Percentiles rank a stretch among this genome's conserved stretches.
phyloP scores from a whole-genome alignment of 2,329 filamentous ascomycete genomes.

The Sporothrix phasma region DNA sequence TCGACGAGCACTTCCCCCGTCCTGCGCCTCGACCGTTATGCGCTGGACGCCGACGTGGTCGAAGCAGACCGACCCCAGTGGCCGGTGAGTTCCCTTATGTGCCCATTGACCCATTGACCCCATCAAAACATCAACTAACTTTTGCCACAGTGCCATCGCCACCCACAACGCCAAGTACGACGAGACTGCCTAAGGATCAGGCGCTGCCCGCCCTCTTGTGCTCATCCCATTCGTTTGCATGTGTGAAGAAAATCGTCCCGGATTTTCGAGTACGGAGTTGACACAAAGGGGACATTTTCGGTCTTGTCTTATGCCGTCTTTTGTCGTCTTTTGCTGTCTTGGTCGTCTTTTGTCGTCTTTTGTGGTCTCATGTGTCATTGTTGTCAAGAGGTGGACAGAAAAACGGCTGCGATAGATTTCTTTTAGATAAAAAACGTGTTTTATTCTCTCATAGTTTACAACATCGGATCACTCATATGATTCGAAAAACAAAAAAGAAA shows the following conservation, averaged over 20 bases:
- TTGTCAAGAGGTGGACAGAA: not conserved
- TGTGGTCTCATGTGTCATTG: not conserved
- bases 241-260: not conserved
- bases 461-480: not conserved
- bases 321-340: not conserved
- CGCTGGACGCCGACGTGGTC: slow-evolving; percentile 97
- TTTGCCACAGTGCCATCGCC: slow-evolving; percentile 57
- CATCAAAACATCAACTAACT: not conserved
- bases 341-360: not conserved
- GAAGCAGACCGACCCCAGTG: slow-evolving; percentile 89
- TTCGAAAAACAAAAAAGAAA: not conserved
- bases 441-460: not conserved
- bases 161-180: slow-evolving; percentile 69
- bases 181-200: slow-evolving; percentile 21
- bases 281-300: not conserved
- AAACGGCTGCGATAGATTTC: slow-evolving; percentile 8
- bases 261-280: not conserved
- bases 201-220: not conserved
- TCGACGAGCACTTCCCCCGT: slow-evolving; percentile 93
- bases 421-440: not conserved
- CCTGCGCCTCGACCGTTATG: slow-evolving; percentile 87
- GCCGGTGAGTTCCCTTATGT: slow-evolving; percentile 51
- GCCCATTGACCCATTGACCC: too few relatives aligned
- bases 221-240: not conserved
- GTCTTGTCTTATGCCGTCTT: not conserved